Base-by-base conservation (phyloP, 2,329 filamentous ascomycete genomes). In the Xylariomycetidae sp. region DNA sequence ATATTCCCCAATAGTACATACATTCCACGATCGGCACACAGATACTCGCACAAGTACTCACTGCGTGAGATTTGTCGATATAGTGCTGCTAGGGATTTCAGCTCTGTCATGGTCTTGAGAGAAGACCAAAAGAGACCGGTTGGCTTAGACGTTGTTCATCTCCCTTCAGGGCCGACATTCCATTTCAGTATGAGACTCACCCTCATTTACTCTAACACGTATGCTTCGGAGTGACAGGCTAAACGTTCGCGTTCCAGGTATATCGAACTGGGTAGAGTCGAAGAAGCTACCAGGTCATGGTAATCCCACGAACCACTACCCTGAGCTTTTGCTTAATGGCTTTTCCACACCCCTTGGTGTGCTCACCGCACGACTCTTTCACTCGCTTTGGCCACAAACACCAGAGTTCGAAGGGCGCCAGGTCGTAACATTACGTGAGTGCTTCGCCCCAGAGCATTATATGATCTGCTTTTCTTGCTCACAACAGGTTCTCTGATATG, bases 311-410 rank as follows among this genome's bases (percentile, higher is more conserved):
- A 84, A 86, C 30, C 89, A 96, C 63, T 88, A 87, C 54, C 88
- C 89, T 1, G 90, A 96, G 62, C 70, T 96, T 74, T 58, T 94
- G 22, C 72, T 96, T 32, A 97, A 97, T 63, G 90, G 92, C 57
- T 98, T 98, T 70, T 84, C 85, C 51, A 98, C 92, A 0, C 88
- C 90, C 0, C 72, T 98, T 2, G 92, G 92, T 63, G 70, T 95
- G 8, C 68, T 97, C 25, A 88, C 89, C 0, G 90, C 89, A 7
- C 82, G 88, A 51, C 68, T 96, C 2, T 92, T 98, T 66, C 76
- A 83, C 43, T 79, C 74, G 0, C 62, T 94, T 17, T 92, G 88
- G 61, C 92, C 90, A 0, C 76, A 82, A 0, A 76, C 79, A 27
- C 90, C 92, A 0, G 87, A 97, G 50, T 69, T 97, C 5, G 73